Evolutionary conservation across 1,284 basidiomycete genomes (phyloP).

Genomic region (Anthracocystis panici-leucophaei): DNA sequence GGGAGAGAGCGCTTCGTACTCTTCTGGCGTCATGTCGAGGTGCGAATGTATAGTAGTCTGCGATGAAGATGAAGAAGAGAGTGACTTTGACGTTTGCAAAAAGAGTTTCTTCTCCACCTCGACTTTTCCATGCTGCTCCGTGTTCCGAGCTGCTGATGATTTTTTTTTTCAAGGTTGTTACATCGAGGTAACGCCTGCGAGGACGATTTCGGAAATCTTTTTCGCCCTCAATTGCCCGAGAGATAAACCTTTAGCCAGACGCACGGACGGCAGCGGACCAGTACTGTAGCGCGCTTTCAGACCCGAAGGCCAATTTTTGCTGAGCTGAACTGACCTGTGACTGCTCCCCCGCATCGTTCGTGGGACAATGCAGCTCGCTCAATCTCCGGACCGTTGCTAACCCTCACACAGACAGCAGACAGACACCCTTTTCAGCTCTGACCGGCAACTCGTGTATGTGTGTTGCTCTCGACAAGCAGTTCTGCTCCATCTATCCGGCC

Average conservation of each 20-base stretch:
- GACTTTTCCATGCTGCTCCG: slow-evolving; percentile 12
- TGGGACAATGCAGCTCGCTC: slow-evolving; percentile 2
- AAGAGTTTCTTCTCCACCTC: slow-evolving; percentile 13
- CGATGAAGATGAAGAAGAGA: not conserved
- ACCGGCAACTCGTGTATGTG: slow-evolving; percentile 1
- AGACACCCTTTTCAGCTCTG: not conserved
- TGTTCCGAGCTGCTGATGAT: not conserved
- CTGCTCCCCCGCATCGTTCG: not conserved
- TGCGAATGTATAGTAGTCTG: no score
- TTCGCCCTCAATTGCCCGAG: slow-evolving; percentile 31
- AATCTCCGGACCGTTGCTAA: slow-evolving; percentile 29
- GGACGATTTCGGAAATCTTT: slow-evolving; percentile 18
- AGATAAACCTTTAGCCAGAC: slow-evolving; percentile 8
- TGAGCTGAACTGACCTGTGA: slow-evolving; percentile 5
- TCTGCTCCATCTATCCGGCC: not conserved
- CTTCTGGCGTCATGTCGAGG: slow-evolving; percentile 76
- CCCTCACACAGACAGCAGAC: not conserved
- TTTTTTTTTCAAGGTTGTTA: not conserved
- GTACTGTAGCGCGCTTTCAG: slow-evolving; percentile 20
- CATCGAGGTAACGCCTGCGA: not conserved
- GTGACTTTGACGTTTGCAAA: slow-evolving; percentile 73
- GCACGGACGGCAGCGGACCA: slow-evolving; percentile 30
- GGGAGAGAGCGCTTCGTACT: slow-evolving; percentile 81
- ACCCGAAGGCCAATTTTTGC: slow-evolving; percentile 5
- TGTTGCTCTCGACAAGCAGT: no score